Evolutionary conservation across 202 grass and related monocot genomes (phyloP), one percentile per base, ranked within the genome.

Genomic region (Brachypodium distachyon): DNA sequence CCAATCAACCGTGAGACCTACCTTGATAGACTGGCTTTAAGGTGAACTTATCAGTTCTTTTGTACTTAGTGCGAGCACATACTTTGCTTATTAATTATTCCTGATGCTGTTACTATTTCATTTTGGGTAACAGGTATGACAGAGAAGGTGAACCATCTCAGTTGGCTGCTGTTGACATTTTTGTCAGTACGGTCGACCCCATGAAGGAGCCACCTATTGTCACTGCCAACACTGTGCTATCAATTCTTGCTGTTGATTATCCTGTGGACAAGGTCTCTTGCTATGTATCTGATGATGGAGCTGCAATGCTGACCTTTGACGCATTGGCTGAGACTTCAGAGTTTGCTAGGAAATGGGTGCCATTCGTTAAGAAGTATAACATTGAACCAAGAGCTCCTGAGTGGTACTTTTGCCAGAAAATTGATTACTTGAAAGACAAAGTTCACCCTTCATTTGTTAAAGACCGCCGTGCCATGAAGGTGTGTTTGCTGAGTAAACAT

Each of bases 371-470:
- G 79, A 97, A 93, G 75, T 97, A 97, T 78, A 91, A 37, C 53
- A 93, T 91, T 73, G 90, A 97, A 57, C 88, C 90, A 57, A 92
- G 90, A 74, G 93, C 93, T 64, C 93, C 93, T 75, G 90, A 97
- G 68, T 97, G 83, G 80, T 97, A 89, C 85, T 97, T 97, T 34
- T 26, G 19, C 72, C 87, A 90, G 80, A 97, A 97, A 77, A 93
- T 97, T 80, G 93, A 97, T 88, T 97, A 97, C 82, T 80, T 97
- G 85, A 97, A 97, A 73, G 93, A 97, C 82, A 97, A 97, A 85
- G 90, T 97, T 29, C 93, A 93, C 4, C 82, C 90, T 60, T 86
- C 93, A 61, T 97, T 97, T 80, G 93, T 97, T 51, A 97, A 97
- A 86, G 90, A 97, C 70, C 93, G 93, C 27, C 87, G 93, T 32